Base-by-base conservation (phyloP, 2,329 filamentous ascomycete genomes). In the Beauveria bassiana region DNA sequence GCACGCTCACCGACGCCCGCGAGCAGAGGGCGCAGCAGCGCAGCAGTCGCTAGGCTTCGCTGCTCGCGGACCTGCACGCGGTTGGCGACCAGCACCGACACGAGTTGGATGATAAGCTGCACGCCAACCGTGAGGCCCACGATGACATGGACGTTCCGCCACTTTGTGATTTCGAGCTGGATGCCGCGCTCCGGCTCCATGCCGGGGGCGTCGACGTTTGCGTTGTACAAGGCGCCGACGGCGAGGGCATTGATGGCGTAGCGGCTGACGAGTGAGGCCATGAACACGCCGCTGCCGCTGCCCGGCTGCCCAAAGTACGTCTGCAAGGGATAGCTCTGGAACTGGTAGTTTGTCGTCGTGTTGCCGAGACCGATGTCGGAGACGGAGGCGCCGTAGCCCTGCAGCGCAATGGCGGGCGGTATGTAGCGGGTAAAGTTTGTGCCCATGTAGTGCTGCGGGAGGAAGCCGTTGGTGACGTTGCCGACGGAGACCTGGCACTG, bases 261-360 rank as follows among this genome's bases (percentile, higher is more conserved):
- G 1, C 69, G 64, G 0, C 73, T 67, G 18, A 78, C 69, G 6
- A 69, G 57, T 9, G 66, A 67, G 3, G 73, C 78, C 68, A 83
- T 76, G 0, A 58, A 60, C 0, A 67, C 34, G 0, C 50, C 46
- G 26, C 66, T 64, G 1, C 78, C 78, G 14, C 68, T 60, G 14
- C 66, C 58, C 3, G 72, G 67, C 0, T 47, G 43, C 2, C 78
- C 78, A 56, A 74, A 78, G 5, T 69, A 62, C 1, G 74, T 73
- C 56, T 77, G 74, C 28, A 72, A 69, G 0, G 78, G 78, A 56
- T 79, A 80, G 10, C 72, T 74, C 64, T 78, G 75, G 50, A 69
- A 74, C 63, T 73, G 70, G 42, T 68, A 63, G 57, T 63, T 58
- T 18, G 63, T 60, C 40, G 68, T 64, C 61, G 64, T 64, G 62